These are phyloP conservation scores for Ilyonectria destructans DNA, from an alignment of 2,329 filamentous ascomycete species.

Conservation along the genomic window DNA sequence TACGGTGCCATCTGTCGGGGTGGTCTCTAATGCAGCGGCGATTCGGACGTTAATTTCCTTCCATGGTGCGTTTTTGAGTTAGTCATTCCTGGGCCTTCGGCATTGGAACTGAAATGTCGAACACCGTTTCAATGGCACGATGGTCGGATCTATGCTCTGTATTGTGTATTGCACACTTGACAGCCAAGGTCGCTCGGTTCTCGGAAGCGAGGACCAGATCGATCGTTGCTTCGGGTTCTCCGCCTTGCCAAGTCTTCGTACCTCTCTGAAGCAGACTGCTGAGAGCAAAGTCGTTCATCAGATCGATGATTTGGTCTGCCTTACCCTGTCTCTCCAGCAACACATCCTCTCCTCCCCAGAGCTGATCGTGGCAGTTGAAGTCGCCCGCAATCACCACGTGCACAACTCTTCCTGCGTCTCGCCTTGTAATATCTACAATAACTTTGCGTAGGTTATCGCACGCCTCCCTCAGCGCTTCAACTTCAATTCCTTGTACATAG, in stretches of 20 bases:
- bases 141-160: not conserved
- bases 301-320: too few species aligned
- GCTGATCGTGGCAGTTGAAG: too few species aligned
- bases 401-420: too few species aligned
- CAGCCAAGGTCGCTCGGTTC: conserved; percentile 29
- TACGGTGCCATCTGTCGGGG: conserved; percentile 21
- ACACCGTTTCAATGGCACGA: conserved; percentile 43
- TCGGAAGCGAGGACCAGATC: conserved; percentile 45
- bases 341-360: too few species aligned
- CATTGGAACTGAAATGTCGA: not conserved
- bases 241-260: conserved; percentile 53
- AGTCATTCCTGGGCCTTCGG: not conserved
- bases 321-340: too few species aligned
- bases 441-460: too few species aligned
- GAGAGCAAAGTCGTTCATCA: too few species aligned
- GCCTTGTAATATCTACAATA: too few species aligned
- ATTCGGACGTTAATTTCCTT: conserved; percentile 31
- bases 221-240: conserved; percentile 44
- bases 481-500: not conserved
- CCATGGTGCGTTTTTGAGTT: conserved; percentile 29
- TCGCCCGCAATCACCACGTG: too few species aligned
- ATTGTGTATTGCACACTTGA: conserved; percentile 9
- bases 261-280: conserved; percentile 54
- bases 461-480: too few species aligned
- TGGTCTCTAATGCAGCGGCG: conserved; percentile 19